Evolutionary conservation across 2,329 filamentous ascomycete genomes (phyloP).

Genomic region (Seiridium unicorne): DNA sequence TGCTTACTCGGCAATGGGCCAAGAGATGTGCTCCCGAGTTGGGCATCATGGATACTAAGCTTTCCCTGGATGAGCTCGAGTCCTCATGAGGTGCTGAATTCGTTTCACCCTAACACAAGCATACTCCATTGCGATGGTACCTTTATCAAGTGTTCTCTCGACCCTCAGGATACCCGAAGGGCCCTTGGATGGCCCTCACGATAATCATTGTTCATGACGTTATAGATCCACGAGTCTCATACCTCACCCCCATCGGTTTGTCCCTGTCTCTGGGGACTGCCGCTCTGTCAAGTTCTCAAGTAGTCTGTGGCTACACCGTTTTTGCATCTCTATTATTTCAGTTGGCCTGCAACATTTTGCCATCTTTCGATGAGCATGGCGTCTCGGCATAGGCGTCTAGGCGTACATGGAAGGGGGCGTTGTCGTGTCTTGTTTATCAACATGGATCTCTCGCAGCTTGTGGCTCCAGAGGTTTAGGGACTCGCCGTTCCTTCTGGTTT

Average conservation of each 20-base stretch:
- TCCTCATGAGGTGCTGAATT: conserved; percentile 12
- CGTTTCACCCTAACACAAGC: conserved; percentile 8
- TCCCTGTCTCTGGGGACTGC: conserved; percentile 12
- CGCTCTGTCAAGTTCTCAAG: conserved; percentile 9
- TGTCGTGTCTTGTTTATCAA: conserved; percentile 15
- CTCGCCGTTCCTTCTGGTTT: neutral
- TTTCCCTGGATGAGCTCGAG: conserved; percentile 49
- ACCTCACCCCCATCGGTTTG: conserved; percentile 1
- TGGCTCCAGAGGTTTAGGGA: neutral
- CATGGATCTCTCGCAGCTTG: conserved; percentile 5
- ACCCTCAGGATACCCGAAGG: conserved; percentile 25
- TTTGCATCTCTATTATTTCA: conserved; percentile 18
- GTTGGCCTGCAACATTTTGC: conserved; percentile 10
- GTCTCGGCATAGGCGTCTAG: conserved; percentile 13
- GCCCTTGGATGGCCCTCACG: conserved; percentile 26
- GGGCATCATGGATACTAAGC: conserved; percentile 48
- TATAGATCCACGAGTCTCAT: conserved; percentile 13
- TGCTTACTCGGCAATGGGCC: conserved; percentile 88
- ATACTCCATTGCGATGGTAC: conserved; percentile 14
- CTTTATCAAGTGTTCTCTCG: conserved; percentile 19
- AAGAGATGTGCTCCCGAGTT: conserved; percentile 70
- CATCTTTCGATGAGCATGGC: conserved; percentile 15
- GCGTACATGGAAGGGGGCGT: conserved; percentile 18
- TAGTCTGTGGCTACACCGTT: conserved; percentile 19
- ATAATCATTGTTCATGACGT: conserved; percentile 22